These are phyloP conservation scores for Arthrinium puccinioides DNA, from an alignment of 2,329 filamentous ascomycete genomes.

Conservation along the genomic window DNA sequence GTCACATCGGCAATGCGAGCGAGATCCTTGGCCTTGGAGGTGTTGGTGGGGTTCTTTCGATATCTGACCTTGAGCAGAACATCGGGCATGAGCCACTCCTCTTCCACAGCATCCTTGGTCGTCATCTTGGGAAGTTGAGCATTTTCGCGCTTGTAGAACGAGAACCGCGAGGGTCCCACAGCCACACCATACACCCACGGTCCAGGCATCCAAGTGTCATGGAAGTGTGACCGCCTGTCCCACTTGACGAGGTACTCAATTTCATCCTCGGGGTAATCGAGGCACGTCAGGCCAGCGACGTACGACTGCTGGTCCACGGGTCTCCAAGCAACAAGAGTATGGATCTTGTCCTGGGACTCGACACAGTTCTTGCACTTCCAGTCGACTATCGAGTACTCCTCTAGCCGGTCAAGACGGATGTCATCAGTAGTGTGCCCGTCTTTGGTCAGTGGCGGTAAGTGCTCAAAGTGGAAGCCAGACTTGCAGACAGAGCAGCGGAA, in stretches of 20 bases:
- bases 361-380: constrained; percentile 80
- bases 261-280: constrained; percentile 62
- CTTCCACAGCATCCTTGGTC: constrained; percentile 72
- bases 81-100: constrained; percentile 78
- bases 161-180: constrained; percentile 54
- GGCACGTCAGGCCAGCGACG: constrained; percentile 39
- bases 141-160: constrained; percentile 67
- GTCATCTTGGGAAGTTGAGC: constrained; percentile 60
- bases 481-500: constrained; percentile 77
- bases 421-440: constrained; percentile 33
- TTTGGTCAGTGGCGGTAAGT: constrained; percentile 53
- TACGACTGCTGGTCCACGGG: constrained; percentile 55
- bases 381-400: constrained; percentile 59
- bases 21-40: constrained; percentile 62
- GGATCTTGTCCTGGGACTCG: constrained; percentile 58
- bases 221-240: constrained; percentile 72
- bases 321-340: constrained; percentile 82
- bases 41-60: constrained; percentile 35
- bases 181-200: constrained; percentile 78
- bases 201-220: constrained; percentile 81
- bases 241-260: constrained; percentile 93
- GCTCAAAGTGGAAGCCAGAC: constrained; percentile 75
- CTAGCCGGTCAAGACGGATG: constrained; percentile 53
- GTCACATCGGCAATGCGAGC: constrained; percentile 65
- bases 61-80: constrained; percentile 82